Evolutionary conservation across 257 asterid genomes (phyloP).

Genomic region (Capsicum chinense): DNA sequence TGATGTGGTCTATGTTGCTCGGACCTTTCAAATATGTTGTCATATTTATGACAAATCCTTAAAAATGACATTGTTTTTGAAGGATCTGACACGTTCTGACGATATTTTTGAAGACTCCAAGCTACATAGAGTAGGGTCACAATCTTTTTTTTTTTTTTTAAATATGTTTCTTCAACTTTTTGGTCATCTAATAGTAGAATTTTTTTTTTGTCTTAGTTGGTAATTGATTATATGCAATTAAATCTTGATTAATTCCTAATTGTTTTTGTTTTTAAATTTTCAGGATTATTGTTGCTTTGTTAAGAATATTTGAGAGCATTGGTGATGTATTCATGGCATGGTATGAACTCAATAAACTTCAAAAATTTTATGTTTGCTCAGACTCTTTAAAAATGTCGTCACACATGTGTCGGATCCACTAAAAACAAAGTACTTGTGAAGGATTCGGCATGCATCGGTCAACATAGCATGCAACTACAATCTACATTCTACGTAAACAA

Average conservation of each 20-base stretch:
- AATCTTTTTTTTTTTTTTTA: no score
- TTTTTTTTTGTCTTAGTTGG: not conserved
- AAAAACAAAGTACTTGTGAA: not conserved
- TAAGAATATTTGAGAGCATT: constrained; percentile 69
- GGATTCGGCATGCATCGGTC: not conserved
- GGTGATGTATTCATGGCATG: constrained; percentile 74
- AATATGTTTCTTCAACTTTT: not conserved
- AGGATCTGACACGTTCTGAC: not conserved
- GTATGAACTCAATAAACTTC: constrained; percentile 43
- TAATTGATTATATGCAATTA: not conserved
- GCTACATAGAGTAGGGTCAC: not conserved
- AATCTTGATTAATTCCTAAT: not conserved
- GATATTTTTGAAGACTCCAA: not conserved
- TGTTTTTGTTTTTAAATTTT: constrained; percentile 11
- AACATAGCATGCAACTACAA: not conserved
- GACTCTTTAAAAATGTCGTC: not conserved
- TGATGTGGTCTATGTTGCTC: not conserved
- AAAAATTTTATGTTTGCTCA: not conserved
- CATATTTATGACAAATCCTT: not conserved
- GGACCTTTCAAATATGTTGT: not conserved
- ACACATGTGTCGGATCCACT: not conserved
- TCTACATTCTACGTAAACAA: not conserved
- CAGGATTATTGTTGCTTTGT: constrained; percentile 82
- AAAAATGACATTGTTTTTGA: not conserved
- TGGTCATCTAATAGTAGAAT: not conserved